Evolutionary conservation across 106 monocot genomes (phyloP).

Genomic region (Phalaenopsis equestris): DNA sequence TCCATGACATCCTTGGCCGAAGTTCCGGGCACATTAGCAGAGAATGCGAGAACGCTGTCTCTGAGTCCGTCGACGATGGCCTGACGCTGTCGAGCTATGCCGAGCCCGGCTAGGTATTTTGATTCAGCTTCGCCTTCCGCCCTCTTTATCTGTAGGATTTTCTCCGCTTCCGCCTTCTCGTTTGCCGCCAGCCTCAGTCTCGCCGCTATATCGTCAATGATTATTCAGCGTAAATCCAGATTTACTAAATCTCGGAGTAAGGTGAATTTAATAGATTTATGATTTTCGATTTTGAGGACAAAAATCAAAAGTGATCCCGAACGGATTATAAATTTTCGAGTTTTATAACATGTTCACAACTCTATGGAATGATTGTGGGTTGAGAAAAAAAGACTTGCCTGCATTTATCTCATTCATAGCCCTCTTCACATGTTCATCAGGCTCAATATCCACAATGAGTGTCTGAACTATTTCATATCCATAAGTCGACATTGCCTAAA

Average conservation of each 20-base stretch:
- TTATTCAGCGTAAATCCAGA: no score
- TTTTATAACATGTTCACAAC: background rate
- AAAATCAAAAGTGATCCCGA: no score
- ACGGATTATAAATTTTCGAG: no score
- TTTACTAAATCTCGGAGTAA: no score
- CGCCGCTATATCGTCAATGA: conserved; percentile 17
- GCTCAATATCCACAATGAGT: conserved; percentile 51
- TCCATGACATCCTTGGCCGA: conserved; percentile 78
- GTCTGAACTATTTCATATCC: conserved; percentile 57
- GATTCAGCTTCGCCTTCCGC: conserved; percentile 79
- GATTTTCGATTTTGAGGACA: no score
- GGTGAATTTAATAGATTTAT: no score
- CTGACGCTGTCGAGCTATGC: conserved; percentile 70
- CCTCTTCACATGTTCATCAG: conserved; percentile 40
- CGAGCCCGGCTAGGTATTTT: conserved; percentile 58
- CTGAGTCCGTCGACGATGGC: conserved; percentile 68
- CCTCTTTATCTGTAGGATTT: conserved; percentile 63
- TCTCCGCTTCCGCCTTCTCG: conserved; percentile 77
- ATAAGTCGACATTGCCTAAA: conserved; percentile 47
- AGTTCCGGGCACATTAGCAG: conserved; percentile 62
- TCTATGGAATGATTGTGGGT: background rate
- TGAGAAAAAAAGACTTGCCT: conserved; percentile 16
- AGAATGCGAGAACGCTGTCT: conserved; percentile 72
- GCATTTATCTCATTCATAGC: conserved; percentile 71
- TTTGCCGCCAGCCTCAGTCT: conserved; percentile 62